Conservation (phyloP, 495 filamentous ascomycete species). For the Penicillium canariense region DNA sequence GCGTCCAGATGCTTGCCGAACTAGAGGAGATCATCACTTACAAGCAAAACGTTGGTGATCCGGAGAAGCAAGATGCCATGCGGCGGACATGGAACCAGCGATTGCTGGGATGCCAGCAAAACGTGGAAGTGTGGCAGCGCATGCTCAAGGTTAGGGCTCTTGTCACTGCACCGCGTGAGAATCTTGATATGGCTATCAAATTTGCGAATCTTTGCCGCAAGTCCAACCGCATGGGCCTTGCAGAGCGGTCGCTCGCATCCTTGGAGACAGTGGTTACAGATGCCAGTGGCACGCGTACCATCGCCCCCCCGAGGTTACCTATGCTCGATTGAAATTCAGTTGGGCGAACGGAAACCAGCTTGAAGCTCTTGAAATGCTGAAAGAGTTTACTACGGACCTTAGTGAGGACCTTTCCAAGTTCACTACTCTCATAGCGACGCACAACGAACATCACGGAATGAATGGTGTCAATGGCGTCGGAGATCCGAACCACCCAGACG, state of each 20-base stretch:
- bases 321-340: conserved; percentile 90
- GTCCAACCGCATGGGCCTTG: conserved; percentile 89
- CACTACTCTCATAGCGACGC: conserved; percentile 51
- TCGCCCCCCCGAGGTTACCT: conserved; percentile 76
- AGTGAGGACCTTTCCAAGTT: conserved; percentile 69
- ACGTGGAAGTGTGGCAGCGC: conserved; percentile 96
- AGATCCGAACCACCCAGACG: conserved; percentile 43
- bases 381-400: conserved; percentile 75
- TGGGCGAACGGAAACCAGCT: conserved; percentile 76
- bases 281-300: conserved; percentile 47
- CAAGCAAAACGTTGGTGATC: conserved; percentile 78
- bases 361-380: conserved; percentile 72
- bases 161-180: conserved; percentile 85
- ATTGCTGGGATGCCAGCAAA: conserved; percentile 90
- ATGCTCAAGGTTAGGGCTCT: conserved; percentile 94
- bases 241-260: conserved; percentile 88
- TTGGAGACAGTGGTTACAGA: conserved; percentile 64
- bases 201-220: conserved; percentile 97
- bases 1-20: conserved; percentile 98
- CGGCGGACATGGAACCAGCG: conserved; percentile 92
- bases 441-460: conserved; percentile 39
- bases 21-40: conserved; percentile 97
- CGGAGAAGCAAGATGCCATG: conserved; percentile 84
- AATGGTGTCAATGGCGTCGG: conserved; percentile 62
- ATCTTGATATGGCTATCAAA: conserved; percentile 99